Conservation (phyloP, 441 rosid species). For the Euphorbia celastroides region DNA sequence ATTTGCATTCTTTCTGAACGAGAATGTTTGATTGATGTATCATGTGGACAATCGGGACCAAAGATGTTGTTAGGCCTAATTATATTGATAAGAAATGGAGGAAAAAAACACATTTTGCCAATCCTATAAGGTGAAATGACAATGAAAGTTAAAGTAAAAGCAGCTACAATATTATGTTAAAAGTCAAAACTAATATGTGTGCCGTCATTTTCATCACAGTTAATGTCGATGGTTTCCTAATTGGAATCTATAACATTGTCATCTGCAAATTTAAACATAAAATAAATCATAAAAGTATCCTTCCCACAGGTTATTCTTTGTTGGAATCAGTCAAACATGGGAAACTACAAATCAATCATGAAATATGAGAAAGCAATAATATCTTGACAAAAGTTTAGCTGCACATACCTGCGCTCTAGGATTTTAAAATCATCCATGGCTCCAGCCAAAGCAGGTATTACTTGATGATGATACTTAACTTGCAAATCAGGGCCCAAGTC, state of each 20-base stretch:
- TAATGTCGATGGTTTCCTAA: not conserved
- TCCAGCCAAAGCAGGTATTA: constrained; percentile 72
- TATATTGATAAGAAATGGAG: not conserved
- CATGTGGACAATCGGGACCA: not conserved
- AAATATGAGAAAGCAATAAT: not conserved
- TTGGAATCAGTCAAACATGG: not conserved
- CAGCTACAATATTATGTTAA: not conserved
- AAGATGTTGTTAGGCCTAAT: not conserved
- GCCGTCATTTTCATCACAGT: not conserved
- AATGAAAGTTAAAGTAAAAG: not conserved
- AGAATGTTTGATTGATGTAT: not conserved
- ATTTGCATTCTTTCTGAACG: not conserved
- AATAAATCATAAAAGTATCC: not conserved
- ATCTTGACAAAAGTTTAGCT: not conserved
- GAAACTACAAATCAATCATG: not conserved
- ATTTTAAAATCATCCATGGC: constrained; percentile 89
- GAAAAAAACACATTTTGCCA: not conserved
- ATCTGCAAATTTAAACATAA: not conserved
- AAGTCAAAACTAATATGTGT: not conserved
- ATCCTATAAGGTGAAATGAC: not conserved
- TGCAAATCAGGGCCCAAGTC: constrained; percentile 97
- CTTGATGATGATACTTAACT: constrained; percentile 66
- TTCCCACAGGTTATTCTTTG: not conserved
- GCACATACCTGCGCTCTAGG: constrained; percentile 80
- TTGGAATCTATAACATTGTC: not conserved